Base-by-base conservation (phyloP, 108 stramenopile genomes). In the Cyclotella choctawhatcheeana region DNA sequence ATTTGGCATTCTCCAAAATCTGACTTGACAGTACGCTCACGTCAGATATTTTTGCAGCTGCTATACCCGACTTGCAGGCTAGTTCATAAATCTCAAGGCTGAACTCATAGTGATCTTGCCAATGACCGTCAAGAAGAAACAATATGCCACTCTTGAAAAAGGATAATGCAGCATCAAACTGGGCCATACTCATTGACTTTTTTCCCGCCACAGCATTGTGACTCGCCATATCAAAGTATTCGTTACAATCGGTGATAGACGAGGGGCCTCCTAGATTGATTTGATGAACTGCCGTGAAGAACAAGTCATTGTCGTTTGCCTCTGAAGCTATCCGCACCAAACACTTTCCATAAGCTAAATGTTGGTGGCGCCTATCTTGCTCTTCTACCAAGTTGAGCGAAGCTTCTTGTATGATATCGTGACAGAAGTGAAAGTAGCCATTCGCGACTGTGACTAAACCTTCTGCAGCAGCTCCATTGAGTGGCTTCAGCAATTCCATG, bases 121-220 rank as follows among this genome's bases (percentile, higher is more conserved):
- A 40, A 12, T 40, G 37, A 10, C 60, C 50, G 16, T 59, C 47
- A 35, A 22, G 65, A 5, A 74, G 65, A 34, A 74, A 68, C 0
- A 31, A 17, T 10, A 78, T 72, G 14, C 77, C 77, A 43, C 59
- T n/a, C 7, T 71, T 44, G 29, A 77, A 58, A 47, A 62, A 77
- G 6, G 14, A 14, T 29, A 24, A 59, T 17, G 75, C 75, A 27
- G 67, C 20, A 14, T 24, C 4, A 32, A 48, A 78, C 56, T 65
- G 54, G 7, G 77, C 70, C 63, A 69, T 69, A n/a, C 37, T 47
- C 32, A 79, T 64, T 17, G 77, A 64, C 27, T 47, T 79, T n/a
- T 79, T 63, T 5, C 77, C 77, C n/a, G 77, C 77, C 16, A 20
- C 18, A 10, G 73, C 22, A 62, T 70, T 70, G n/a, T 73, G 37